Conservation (phyloP, 1,284 basidiomycete species). For the Cystobasidium pallidum region DNA sequence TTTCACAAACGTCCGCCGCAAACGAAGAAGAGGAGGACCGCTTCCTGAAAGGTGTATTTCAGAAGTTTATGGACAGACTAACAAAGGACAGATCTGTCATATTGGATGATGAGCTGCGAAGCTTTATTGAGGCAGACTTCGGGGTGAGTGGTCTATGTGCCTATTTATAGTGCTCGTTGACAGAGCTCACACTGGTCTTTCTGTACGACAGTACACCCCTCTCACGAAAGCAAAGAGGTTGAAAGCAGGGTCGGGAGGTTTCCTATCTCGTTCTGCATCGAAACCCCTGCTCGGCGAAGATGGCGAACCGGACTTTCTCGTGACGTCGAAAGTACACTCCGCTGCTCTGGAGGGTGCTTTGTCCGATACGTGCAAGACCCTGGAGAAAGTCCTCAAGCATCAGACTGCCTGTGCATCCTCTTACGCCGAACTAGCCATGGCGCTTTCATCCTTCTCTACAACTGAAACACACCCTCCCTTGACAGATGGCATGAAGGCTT, state of each 20-base stretch:
- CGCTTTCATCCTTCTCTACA: constrained; percentile 77
- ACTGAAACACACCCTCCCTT: constrained; percentile 74
- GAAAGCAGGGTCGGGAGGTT: constrained; percentile 34
- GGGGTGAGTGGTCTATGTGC: constrained; percentile 61
- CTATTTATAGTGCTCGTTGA: constrained; percentile 58
- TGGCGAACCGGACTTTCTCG: constrained; percentile 65
- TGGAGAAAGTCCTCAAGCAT: constrained; percentile 78
- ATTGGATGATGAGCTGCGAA: constrained; percentile 83
- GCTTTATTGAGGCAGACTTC: constrained; percentile 93
- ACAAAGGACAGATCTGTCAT: constrained; percentile 84
- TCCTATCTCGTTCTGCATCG: constrained; percentile 36
- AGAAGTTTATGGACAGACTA: constrained; percentile 85
- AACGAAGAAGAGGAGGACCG: constrained; percentile 94
- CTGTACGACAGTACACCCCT: constrained; percentile 56
- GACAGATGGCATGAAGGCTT: constrained; percentile 46
- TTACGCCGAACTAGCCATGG: constrained; percentile 46
- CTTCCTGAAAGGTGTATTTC: constrained; percentile 85
- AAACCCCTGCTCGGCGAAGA: constrained; percentile 59
- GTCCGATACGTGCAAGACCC: constrained; percentile 80
- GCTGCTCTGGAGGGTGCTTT: constrained; percentile 87
- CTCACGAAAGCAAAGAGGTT: constrained; percentile 44
- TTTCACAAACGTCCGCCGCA: constrained; percentile 87
- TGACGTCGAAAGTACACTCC: constrained; percentile 82
- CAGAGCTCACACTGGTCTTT: constrained; percentile 74
- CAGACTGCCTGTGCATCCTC: constrained; percentile 50